Evolutionary conservation across 2,329 filamentous ascomycete genomes (phyloP).

Genomic region (Leptoxyphium fumago): DNA sequence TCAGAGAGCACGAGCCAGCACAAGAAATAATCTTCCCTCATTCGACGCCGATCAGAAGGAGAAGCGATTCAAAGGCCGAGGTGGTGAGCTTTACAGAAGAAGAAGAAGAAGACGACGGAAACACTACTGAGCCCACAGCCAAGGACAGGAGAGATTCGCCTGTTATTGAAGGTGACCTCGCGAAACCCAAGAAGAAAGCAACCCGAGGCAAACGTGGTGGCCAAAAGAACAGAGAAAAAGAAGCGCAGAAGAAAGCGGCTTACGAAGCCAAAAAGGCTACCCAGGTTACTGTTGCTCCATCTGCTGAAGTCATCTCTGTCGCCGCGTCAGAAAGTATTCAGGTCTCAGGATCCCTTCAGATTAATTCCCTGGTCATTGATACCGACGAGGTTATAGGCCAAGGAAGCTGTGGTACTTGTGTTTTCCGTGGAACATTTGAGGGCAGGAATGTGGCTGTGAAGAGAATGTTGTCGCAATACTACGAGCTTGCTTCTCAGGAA

Average conservation of each 20-base stretch:
- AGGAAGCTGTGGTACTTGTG: slow-evolving; percentile 92
- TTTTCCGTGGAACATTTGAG: slow-evolving; percentile 84
- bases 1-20: slow-evolving; percentile 20
- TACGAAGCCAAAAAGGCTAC: slow-evolving; percentile 23
- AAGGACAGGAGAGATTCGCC: slow-evolving; percentile 4
- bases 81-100: not conserved
- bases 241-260: slow-evolving; percentile 8
- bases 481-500: slow-evolving; percentile 88
- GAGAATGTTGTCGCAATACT: slow-evolving; percentile 90
- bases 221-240: slow-evolving; percentile 28
- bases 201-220: slow-evolving; percentile 35
- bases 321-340: slow-evolving; percentile 26
- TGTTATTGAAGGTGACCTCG: slow-evolving; percentile 14
- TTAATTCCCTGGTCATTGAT: slow-evolving; percentile 46
- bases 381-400: slow-evolving; percentile 49
- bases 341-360: slow-evolving; percentile 37
- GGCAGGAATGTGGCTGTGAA: slow-evolving; percentile 90
- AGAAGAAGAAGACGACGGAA: slow-evolving; percentile 3
- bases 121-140: slow-evolving; percentile 5
- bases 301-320: slow-evolving; percentile 28
- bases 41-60: slow-evolving; percentile 6
- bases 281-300: slow-evolving; percentile 10
- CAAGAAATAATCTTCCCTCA: slow-evolving; percentile 21
- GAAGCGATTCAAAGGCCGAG: slow-evolving; percentile 1
- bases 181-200: slow-evolving; percentile 33